Evolutionary conservation across 2,329 filamentous ascomycete genomes (phyloP).

Genomic region (Pyricularia sp.): DNA sequence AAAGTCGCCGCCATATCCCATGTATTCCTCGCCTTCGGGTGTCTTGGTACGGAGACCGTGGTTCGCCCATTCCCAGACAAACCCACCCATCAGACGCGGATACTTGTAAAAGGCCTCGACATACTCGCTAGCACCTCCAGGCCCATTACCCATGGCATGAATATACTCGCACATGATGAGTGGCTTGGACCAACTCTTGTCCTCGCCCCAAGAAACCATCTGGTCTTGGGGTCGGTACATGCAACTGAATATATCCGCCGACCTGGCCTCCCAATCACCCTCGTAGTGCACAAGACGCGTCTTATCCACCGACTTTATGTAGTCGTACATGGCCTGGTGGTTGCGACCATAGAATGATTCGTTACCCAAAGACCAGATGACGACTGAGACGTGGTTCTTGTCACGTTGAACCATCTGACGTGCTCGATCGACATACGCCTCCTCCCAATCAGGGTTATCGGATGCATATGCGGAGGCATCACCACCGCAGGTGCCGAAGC

Average conservation of each 20-base stretch:
- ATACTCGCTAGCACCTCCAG: conserved; percentile 56
- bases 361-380: conserved; percentile 60
- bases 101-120: conserved; percentile 50
- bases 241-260: conserved; percentile 49
- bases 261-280: conserved; percentile 43
- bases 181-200: conserved; percentile 33
- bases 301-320: conserved; percentile 44
- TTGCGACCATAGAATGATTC: conserved; percentile 59
- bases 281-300: conserved; percentile 54
- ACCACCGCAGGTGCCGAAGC: conserved; percentile 34
- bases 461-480: conserved; percentile 38
- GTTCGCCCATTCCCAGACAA: conserved; percentile 52
- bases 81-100: conserved; percentile 49
- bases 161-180: conserved; percentile 41
- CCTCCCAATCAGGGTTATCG: conserved; percentile 46
- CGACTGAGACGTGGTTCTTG: conserved; percentile 54
- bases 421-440: conserved; percentile 57
- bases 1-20: conserved; percentile 47
- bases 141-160: conserved; percentile 60
- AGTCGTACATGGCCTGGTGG: conserved; percentile 52
- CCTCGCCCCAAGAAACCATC: conserved; percentile 24
- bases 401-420: conserved; percentile 52
- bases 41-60: conserved; percentile 36
- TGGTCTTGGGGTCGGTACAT: conserved; percentile 48
- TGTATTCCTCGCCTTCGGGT: conserved; percentile 31